Base-by-base conservation (phyloP, 176 grass and related monocot species). In the Bothriochloa decipiens region DNA sequence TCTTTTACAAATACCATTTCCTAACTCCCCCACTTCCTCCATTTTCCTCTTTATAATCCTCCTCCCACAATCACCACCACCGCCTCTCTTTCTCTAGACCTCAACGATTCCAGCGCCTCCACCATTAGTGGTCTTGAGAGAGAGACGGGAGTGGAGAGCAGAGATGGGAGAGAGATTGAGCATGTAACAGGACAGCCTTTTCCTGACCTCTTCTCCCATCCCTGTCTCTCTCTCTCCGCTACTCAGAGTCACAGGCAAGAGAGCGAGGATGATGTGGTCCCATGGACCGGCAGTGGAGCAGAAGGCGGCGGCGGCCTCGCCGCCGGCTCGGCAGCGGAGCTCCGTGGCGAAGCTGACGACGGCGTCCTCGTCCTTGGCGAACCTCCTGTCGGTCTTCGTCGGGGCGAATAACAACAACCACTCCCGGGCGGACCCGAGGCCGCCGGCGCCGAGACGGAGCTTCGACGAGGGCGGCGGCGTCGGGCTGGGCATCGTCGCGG, bases 401-500 rank as follows among this genome's bases (percentile, higher is more conserved):
- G 81, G 85, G 14, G 65, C 33, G 61, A 64, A 28, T 60, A 58
- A n/a, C 53, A 25, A 1, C 72, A 80, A 36, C 35, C 3, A 8
- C 57, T 68, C 75, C 66, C 14, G 76, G 23, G 76, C 53, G 2
- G 53, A 57, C 53, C 53, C 18, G 18, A 55, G 83, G 68, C 69
- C 63, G 11, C 80, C n/a, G 70, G 64, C 17, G 76, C 70, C 27
- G 7, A 86, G 58, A 70, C 68, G 88, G 82, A 88, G 82, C 87
- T 36, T 36, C 46, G 80, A 81, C 39, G 81, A 45, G 26, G 73
- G 70, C 3, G 85, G 77, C 3, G 85, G 77, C 5, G 85, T 90
- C 20, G 85, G 91, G 65, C 85, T 90, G 4, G 78, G 91, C 77
- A 87, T 87, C 85, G 85, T 90, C 11, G 91, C 87, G 11, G 88